Conservation (phyloP, 768 basidiomycete species). For the Trametes villosa region DNA sequence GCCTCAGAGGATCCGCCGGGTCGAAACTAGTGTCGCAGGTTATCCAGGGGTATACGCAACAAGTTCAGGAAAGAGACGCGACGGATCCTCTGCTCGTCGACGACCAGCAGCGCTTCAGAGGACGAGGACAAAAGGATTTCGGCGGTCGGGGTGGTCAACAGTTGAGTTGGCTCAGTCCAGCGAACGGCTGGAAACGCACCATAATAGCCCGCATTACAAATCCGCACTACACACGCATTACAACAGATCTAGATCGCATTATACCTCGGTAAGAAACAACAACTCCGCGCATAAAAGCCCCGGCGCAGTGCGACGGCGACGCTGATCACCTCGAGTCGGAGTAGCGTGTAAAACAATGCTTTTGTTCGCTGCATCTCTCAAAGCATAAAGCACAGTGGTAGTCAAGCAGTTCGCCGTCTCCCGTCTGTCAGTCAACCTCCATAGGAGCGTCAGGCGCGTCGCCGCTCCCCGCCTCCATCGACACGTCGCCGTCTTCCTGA, state of each 20-base stretch:
- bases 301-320: neutral
- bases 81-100: slow-evolving; percentile 48
- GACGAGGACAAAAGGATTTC: slow-evolving; percentile 22
- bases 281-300: neutral
- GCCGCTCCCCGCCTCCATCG: neutral
- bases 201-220: slow-evolving; percentile 1
- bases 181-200: neutral
- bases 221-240: slow-evolving; percentile 1
- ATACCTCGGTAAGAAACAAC: slow-evolving; percentile 14
- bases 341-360: too few species aligned
- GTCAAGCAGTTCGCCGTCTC: neutral
- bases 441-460: neutral
- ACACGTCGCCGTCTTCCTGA: neutral
- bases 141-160: slow-evolving; percentile 14
- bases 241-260: neutral
- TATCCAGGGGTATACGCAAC: slow-evolving; percentile 48
- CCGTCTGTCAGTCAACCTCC: slow-evolving; percentile 17
- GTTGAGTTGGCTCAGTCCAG: slow-evolving; percentile 16
- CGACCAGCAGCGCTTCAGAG: slow-evolving; percentile 23
- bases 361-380: slow-evolving; percentile 1
- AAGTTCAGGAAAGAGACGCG: slow-evolving; percentile 48
- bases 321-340: too few species aligned
- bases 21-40: slow-evolving; percentile 45
- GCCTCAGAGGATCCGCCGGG: slow-evolving; percentile 58
- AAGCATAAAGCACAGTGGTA: too few species aligned